Evolutionary conservation across 371 early-diverging fungal species (phyloP).

Genomic region (Funneliformis caledonium): DNA sequence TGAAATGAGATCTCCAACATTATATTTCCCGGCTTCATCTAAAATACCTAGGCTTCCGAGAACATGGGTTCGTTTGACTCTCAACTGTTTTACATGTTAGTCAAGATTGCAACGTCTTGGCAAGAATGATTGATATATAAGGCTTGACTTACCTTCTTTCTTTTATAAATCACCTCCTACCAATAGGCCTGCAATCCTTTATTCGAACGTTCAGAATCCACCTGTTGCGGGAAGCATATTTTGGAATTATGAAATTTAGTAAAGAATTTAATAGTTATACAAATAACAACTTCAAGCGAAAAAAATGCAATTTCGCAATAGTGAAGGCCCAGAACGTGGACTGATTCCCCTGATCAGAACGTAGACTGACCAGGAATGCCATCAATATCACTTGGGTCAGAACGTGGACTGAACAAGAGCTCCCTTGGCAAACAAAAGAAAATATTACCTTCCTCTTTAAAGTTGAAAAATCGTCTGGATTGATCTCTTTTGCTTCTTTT

Average conservation of each 20-base stretch:
- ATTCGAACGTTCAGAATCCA: conserved; percentile 22
- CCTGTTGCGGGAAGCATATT: conserved; percentile 10
- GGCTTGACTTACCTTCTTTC: conserved; percentile 13
- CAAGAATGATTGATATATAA: conserved; percentile 26
- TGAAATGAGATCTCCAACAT: not conserved
- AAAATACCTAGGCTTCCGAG: not conserved
- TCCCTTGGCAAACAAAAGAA: conserved; percentile 25
- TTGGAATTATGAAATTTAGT: not conserved
- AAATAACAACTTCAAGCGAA: conserved; percentile 33
- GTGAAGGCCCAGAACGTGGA: conserved; percentile 20
- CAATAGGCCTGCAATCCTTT: conserved; percentile 20
- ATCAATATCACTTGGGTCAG: conserved; percentile 32
- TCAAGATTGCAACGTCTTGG: conserved; percentile 6
- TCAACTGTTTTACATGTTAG: conserved; percentile 24
- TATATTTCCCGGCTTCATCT: conserved; percentile 26
- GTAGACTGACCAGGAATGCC: conserved; percentile 12
- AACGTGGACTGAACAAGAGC: conserved; percentile 25
- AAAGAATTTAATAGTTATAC: not conserved
- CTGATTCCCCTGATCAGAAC: conserved; percentile 28
- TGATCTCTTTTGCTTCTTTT: conserved; percentile 18
- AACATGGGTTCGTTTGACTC: conserved; percentile 28
- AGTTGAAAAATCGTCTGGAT: conserved; percentile 17
- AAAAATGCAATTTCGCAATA: conserved; percentile 25
- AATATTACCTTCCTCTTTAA: conserved; percentile 23
- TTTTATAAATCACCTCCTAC: conserved; percentile 20